Conservation (phyloP, 2,329 filamentous ascomycete genomes). For the Aspergillus neoniger region DNA sequence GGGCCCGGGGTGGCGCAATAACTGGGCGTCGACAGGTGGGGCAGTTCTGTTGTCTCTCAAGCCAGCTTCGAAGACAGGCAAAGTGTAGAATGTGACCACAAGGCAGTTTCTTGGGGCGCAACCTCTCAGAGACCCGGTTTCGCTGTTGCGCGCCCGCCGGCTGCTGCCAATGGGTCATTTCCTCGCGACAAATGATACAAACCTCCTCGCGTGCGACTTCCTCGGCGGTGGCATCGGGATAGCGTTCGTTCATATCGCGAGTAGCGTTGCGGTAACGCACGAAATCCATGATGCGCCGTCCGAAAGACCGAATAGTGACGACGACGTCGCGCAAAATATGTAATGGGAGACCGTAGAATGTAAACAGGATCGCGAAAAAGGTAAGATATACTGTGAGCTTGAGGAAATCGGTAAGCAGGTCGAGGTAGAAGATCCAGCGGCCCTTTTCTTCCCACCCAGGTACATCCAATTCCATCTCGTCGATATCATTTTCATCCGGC, state of each 20-base stretch:
- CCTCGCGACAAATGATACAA: slow-evolving; percentile 96
- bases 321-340: slow-evolving; percentile 96
- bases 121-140: slow-evolving; percentile 68
- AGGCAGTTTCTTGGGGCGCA: slow-evolving; percentile 90
- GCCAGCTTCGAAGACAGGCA: slow-evolving; percentile 92
- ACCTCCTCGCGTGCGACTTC: slow-evolving; percentile 86
- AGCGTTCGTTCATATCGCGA: slow-evolving; percentile 85
- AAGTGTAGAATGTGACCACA: slow-evolving; percentile 96
- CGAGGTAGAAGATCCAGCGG: slow-evolving; percentile 84
- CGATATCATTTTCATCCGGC: slow-evolving; percentile 72
- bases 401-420: slow-evolving; percentile 83
- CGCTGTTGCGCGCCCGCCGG: slow-evolving; percentile 40
- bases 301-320: slow-evolving; percentile 87
- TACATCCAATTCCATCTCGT: slow-evolving; percentile 93
- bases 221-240: slow-evolving; percentile 85
- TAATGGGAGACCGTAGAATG: slow-evolving; percentile 92
- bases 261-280: slow-evolving; percentile 88
- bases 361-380: slow-evolving; percentile 91
- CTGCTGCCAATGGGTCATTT: slow-evolving; percentile 80
- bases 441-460: slow-evolving; percentile 97
- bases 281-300: slow-evolving; percentile 85
- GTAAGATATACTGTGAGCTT: slow-evolving; percentile 86
- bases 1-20: slow-evolving; percentile 49
- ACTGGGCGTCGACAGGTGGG: slow-evolving; percentile 90
- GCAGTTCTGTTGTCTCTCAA: slow-evolving; percentile 95